Evolutionary conservation across 495 filamentous ascomycete species (phyloP), one percentile per base, ranked within the genome.

Genomic region (Tuber indicum): DNA sequence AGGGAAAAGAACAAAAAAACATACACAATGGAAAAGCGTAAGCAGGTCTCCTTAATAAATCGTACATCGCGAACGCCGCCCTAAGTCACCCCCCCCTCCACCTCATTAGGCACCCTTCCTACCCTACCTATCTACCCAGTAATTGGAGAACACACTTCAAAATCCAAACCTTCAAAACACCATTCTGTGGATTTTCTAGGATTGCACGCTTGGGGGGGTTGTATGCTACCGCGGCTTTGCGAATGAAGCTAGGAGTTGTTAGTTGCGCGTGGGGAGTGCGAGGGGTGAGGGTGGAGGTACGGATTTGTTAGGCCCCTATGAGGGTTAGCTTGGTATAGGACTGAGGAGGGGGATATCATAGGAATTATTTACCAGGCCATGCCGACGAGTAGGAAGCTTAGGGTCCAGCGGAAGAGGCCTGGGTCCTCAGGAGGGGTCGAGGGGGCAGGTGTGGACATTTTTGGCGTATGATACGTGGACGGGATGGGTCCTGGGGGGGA

Each of bases 381-480:
- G 62, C 94, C 94, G 78, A 99, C 93, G 79, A 97, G 89, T 76
- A 98, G 88, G 88, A 98, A 98, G 77, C 92, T 93, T 72, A 94
- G 87, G 9, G 75, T 74, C 79, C 79, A 83, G 62, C 79, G 79
- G 41, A 83, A 39, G 43, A 80, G 32, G 19, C 81, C 73, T 62
- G 81, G 81, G 66, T 82, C 75, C 70, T 82, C 73, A 10, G 74
- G 42, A 17, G 74, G 32, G 21, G 41, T 21, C 6, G 32, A 10
- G 44, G 76, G 73, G 49, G 78, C 76, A 3, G 45, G 3, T 47
- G 17, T 58, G 49, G 76, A 70, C 81, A 82, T 82, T 46, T 66
- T 75, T 16, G 47, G 70, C 58, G 23, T 10, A n/a, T 32, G 32
- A 32, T 32, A 12, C 9, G 8, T 58, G n/a, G 49, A 10, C 23